Evolutionary conservation across 805 yeast species (phyloP).

Genomic region (Wickerhamiella allomyrinae): DNA sequence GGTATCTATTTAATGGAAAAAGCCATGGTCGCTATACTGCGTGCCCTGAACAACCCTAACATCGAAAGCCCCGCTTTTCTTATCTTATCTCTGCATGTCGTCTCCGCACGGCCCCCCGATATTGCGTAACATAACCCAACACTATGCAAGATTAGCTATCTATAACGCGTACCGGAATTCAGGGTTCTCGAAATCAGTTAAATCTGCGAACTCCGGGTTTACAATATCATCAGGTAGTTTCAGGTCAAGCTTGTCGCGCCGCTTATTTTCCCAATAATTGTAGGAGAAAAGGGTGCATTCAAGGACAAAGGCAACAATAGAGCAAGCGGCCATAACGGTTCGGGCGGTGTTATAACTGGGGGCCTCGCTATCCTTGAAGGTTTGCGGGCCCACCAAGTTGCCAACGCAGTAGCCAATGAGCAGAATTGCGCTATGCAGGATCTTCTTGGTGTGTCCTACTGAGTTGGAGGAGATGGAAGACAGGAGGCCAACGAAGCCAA

Average conservation of each 20-base stretch:
- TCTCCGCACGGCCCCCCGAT: too few species aligned
- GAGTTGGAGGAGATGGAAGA: slow-evolving; percentile 31
- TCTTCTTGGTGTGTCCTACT: slow-evolving; percentile 61
- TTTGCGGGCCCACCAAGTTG: slow-evolving; percentile 60
- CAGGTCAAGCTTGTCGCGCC: slow-evolving; percentile 15
- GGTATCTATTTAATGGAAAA: too few species aligned
- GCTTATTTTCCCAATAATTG: slow-evolving; percentile 19
- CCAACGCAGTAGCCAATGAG: slow-evolving; percentile 56
- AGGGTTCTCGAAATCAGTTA: slow-evolving; percentile 40
- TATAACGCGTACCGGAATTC: slow-evolving; percentile 33
- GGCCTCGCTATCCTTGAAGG: slow-evolving; percentile 41
- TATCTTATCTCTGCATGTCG: background rate
- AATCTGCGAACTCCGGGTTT: slow-evolving; percentile 37
- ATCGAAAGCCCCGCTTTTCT: too few species aligned
- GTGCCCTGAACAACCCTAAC: too few species aligned
- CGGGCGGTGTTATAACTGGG: slow-evolving; percentile 45
- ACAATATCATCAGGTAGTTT: slow-evolving; percentile 7
- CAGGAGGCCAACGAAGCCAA: slow-evolving; percentile 21
- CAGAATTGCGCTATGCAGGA: slow-evolving; percentile 41
- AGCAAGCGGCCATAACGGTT: slow-evolving; percentile 41
- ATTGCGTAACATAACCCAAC: too few species aligned
- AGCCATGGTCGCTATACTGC: too few species aligned
- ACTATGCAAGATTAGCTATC: background rate
- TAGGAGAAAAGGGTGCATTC: slow-evolving; percentile 13
- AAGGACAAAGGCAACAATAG: slow-evolving; percentile 28